These are phyloP conservation scores for Primulina huaijiensis DNA, from an alignment of 257 asterid species.

Conservation along the genomic window DNA sequence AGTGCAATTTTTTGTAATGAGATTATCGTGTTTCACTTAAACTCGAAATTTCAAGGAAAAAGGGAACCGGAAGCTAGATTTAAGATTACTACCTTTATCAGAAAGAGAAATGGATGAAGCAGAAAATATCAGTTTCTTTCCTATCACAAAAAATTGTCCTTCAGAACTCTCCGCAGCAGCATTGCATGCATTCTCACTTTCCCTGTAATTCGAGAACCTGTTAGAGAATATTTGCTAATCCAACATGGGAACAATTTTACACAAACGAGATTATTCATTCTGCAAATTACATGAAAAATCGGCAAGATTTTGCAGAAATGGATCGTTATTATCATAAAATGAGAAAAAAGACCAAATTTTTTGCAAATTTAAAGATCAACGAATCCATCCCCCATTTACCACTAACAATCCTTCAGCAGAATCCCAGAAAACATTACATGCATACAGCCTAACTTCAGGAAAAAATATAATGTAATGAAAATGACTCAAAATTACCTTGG, in stretches of 20 bases:
- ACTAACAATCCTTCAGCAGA: background rate
- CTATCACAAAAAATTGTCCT: conserved; percentile 51
- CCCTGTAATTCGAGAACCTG: conserved; percentile 27
- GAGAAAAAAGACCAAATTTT: background rate
- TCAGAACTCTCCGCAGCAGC: conserved; percentile 44
- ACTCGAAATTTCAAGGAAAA: background rate
- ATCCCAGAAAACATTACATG: background rate
- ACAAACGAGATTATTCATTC: background rate
- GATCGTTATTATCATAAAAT: background rate
- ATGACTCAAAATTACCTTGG: conserved; percentile 36
- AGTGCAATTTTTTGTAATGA: background rate
- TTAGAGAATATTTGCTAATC: conserved; percentile 1
- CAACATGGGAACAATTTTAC: background rate
- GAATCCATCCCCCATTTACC: background rate
- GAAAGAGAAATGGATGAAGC: conserved; percentile 75
- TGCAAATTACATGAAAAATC: background rate
- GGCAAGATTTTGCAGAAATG: background rate
- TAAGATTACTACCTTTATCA: conserved; percentile 53
- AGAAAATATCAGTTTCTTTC: conserved; percentile 53
- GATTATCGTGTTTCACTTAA: background rate
- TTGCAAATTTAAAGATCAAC: background rate
- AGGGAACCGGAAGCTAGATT: background rate
- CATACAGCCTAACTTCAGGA: background rate
- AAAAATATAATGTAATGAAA: too few relatives aligned
- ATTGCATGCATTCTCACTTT: conserved; percentile 44